These are phyloP conservation scores for Akanthomyces muscarius DNA, from an alignment of 2,329 filamentous ascomycete species.

Conservation along the genomic window DNA sequence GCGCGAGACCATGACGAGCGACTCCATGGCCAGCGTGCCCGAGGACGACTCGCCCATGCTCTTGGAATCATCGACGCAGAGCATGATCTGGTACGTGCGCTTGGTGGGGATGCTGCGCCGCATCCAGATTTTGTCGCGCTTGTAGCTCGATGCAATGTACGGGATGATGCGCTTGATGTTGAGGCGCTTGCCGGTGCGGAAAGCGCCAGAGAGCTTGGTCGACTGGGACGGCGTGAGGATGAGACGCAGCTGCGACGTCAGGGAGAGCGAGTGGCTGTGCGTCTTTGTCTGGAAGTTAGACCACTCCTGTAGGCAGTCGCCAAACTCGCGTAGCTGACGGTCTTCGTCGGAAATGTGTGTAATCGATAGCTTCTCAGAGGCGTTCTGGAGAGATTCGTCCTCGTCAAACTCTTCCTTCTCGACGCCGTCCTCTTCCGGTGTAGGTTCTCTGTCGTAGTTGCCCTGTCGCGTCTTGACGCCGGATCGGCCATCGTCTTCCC, in stretches of 20 bases:
- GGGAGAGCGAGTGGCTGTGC: slow-evolving; percentile 76
- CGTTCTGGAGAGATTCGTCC: slow-evolving; percentile 46
- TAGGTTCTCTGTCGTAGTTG: slow-evolving; percentile 51
- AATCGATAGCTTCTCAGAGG: slow-evolving; percentile 62
- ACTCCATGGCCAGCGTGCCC: slow-evolving; percentile 83
- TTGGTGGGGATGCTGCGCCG: slow-evolving; percentile 87
- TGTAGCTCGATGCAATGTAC: slow-evolving; percentile 97
- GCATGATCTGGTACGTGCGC: slow-evolving; percentile 92
- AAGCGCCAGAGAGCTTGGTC: slow-evolving; percentile 93
- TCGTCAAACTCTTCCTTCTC: slow-evolving; percentile 43
- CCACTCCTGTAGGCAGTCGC: slow-evolving; percentile 71
- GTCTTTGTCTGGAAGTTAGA: slow-evolving; percentile 78
- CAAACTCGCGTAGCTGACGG: slow-evolving; percentile 44
- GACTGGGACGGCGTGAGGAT: slow-evolving; percentile 93
- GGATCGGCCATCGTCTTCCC: slow-evolving; percentile 52
- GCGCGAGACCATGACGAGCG: slow-evolving; percentile 84
- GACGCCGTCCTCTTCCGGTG: slow-evolving; percentile 39
- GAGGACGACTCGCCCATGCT: slow-evolving; percentile 82
- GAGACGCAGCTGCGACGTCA: slow-evolving; percentile 91
- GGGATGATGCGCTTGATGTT: slow-evolving; percentile 99
- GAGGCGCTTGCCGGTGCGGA: slow-evolving; percentile 94
- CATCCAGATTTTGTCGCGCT: slow-evolving; percentile 99
- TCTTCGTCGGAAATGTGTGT: slow-evolving; percentile 60
- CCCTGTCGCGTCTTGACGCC: slow-evolving; percentile 59
- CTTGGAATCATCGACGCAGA: slow-evolving; percentile 93